Evolutionary conservation across 257 asterid genomes (phyloP), one percentile per base, ranked within the genome.

Genomic region (Rubia yunnanensis): DNA sequence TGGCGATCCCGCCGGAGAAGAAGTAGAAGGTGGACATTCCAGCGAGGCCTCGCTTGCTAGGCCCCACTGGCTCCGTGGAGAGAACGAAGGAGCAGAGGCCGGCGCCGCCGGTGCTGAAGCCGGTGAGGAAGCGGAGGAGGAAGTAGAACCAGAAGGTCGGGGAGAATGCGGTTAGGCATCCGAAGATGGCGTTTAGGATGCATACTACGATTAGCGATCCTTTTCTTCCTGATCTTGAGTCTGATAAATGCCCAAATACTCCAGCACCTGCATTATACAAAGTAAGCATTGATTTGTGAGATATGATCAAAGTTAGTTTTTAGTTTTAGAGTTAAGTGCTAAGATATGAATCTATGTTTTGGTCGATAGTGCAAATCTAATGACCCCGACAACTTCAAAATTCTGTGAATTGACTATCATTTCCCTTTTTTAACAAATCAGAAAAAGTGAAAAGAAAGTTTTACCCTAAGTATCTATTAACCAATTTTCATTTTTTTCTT

Each of bases 21-120:
- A 88, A 91, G 80, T 91, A 91, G 82, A 91, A 91, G 0, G 96
- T 91, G 32, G 94, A 91, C 98, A 91, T 91, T 1, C 95, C 98
- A 0, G 87, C 95, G 6, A 77, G 38, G 0, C 98, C 98, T 0
- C 96, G 96, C 74, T 74, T 83, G 2, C 73, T 27, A 6, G 95
- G 95, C 26, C 98, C 98, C 0, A 88, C 59, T 24, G 98, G 98
- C 81, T 91, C 98, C 2, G 96, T 88, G 26, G 98, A 81, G 0
- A 88, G 92, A 72, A 91, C 96, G 67, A 91, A 88, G 14, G 95
- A 81, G 38, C 96, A 86, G 30, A 91, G 94, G 76, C 98, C 98
- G 4, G 82, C 88, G 0, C 98, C 96, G 26, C 98, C 96, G 0
- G 92, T 88, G 83, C 96, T 88, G 80, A 84, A 88, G 23, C 98